These are phyloP conservation scores for Clarkia xantiana DNA, from an alignment of 345 rosid species.

Conservation along the genomic window DNA sequence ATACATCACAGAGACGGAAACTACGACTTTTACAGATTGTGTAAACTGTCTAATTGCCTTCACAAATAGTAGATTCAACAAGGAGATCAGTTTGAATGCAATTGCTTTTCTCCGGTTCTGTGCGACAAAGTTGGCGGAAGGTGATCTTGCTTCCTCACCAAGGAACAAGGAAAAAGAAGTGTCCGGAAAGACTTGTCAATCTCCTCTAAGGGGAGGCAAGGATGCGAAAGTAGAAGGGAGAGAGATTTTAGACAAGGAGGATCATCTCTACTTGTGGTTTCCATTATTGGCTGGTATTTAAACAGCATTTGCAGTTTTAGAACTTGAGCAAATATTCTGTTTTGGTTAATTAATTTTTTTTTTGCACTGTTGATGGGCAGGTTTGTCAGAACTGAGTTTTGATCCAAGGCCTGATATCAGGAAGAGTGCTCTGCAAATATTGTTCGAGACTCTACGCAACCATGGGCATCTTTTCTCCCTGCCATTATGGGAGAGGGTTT, in stretches of 20 bases:
- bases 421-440: constrained; percentile 81
- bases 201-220: constrained; percentile 35
- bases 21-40: constrained; percentile 97
- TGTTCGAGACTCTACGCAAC: constrained; percentile 85
- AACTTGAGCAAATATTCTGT: constrained; percentile 1
- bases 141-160: constrained; percentile 62
- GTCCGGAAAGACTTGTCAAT: constrained; percentile 32
- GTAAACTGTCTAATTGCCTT: constrained; percentile 94
- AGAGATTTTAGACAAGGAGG: constrained; percentile 46
- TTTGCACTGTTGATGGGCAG: constrained; percentile 33
- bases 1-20: constrained; percentile 92
- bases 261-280: constrained; percentile 90
- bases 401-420: constrained; percentile 98
- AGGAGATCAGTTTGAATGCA: constrained; percentile 84
- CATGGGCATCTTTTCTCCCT: constrained; percentile 91
- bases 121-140: constrained; percentile 93
- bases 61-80: constrained; percentile 89
- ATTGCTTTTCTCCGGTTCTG: constrained; percentile 89
- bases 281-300: constrained; percentile 85
- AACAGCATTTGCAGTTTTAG: constrained; percentile 5
- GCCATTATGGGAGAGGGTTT: constrained; percentile 76
- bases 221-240: constrained; percentile 52
- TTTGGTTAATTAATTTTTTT: constrained; percentile 1
- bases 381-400: constrained; percentile 95
- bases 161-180: constrained; percentile 53